phyloP scores from a whole-genome alignment of 2,329 filamentous ascomycete species.

The Coniochaeta sp. region DNA sequence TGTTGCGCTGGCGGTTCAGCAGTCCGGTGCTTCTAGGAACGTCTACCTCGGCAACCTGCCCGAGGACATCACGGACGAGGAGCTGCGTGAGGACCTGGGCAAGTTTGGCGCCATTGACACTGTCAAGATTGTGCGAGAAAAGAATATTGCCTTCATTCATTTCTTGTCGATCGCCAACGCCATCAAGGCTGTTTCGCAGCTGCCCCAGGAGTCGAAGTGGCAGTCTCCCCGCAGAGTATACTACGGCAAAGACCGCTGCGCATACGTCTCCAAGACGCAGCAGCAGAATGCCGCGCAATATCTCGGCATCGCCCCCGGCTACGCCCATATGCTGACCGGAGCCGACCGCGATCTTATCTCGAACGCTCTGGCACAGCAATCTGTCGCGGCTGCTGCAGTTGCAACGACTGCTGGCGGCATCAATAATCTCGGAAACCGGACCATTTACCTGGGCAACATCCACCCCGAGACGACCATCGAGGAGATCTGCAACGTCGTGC shows the following conservation, averaged over 20 bases:
- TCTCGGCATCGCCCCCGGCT: constrained; percentile 90
- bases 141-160: constrained; percentile 95
- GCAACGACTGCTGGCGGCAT: constrained; percentile 94
- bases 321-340: constrained; percentile 91
- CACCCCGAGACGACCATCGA: constrained; percentile 98
- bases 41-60: constrained; percentile 92
- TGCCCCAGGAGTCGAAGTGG: constrained; percentile 96
- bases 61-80: constrained; percentile 85
- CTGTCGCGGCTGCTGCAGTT: constrained; percentile 90
- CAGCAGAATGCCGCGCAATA: constrained; percentile 99
- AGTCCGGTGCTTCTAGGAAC: constrained; percentile 92
- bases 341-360: constrained; percentile 96
- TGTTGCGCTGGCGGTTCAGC: constrained; percentile 93
- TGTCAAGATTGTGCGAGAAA: constrained; percentile 95
- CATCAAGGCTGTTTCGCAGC: constrained; percentile 94
- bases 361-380: constrained; percentile 92
- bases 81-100: constrained; percentile 87
- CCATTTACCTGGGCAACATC: constrained; percentile 97
- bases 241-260: constrained; percentile 97
- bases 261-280: constrained; percentile 98
- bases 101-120: constrained; percentile 97
- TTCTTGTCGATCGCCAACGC: constrained; percentile 96
- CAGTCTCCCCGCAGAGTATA: constrained; percentile 91
- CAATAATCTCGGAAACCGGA: constrained; percentile 94
- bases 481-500: constrained; percentile 98